Evolutionary conservation across 208 protist genomes (phyloP).

Genomic region (Cochliopodium minus): DNA sequence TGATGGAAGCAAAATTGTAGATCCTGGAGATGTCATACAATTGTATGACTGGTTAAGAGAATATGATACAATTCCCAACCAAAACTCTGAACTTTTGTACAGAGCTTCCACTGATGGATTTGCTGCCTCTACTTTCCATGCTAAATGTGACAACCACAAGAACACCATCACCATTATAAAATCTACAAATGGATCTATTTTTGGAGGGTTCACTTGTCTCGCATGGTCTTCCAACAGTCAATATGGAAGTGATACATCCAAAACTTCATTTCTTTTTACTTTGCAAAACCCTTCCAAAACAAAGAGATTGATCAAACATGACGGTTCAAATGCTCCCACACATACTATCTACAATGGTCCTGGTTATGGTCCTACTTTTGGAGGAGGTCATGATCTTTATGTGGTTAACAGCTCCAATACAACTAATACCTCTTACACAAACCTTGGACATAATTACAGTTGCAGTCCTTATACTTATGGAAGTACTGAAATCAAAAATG

Average conservation of each 20-base stretch:
- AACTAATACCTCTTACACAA: neutral
- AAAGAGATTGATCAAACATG: neutral
- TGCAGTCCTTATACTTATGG: no score
- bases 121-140: neutral
- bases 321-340: no score
- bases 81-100: neutral
- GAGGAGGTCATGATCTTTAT: conserved; percentile 1
- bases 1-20: no score
- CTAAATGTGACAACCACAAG: neutral
- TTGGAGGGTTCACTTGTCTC: neutral
- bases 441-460: neutral
- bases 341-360: neutral
- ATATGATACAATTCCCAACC: no score
- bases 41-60: neutral
- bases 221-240: neutral
- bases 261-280: conserved; percentile 2
- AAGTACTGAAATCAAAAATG: neutral
- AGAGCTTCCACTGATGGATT: neutral
- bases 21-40: no score
- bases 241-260: neutral
- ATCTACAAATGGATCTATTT: neutral
- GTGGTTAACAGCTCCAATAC: neutral
- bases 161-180: neutral
- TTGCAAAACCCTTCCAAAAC: neutral
- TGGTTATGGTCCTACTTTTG: neutral